These are phyloP conservation scores for Nannochloris sp. DNA, from an alignment of 139 green algal species.

Conservation along the genomic window DNA sequence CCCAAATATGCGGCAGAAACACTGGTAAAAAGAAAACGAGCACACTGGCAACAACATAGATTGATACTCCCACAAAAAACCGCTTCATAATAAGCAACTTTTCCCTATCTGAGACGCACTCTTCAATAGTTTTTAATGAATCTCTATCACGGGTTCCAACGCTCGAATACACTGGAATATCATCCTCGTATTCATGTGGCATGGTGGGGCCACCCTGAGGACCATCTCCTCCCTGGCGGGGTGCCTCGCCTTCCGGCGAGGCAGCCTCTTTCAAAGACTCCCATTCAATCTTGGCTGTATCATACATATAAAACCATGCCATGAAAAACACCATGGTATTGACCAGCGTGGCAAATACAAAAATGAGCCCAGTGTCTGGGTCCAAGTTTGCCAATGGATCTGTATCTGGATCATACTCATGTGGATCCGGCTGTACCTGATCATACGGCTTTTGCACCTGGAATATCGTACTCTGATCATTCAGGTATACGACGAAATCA, in stretches of 20 bases:
- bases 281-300: slow-evolving; percentile 22
- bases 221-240: neutral
- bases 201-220: too few species aligned
- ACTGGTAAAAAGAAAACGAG: slow-evolving; percentile 31
- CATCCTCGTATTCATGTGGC: neutral
- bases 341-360: neutral
- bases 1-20: slow-evolving; percentile 27
- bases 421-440: neutral
- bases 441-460: slow-evolving; percentile 8
- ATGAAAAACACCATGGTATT: slow-evolving; percentile 6
- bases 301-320: slow-evolving; percentile 39
- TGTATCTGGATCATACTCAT: slow-evolving; percentile 4
- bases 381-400: slow-evolving; percentile 8
- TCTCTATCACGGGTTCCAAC: slow-evolving; percentile 24
- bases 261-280: slow-evolving; percentile 12
- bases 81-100: slow-evolving; percentile 38
- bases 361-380: neutral
- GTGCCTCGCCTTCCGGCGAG: neutral
- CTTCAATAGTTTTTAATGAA: slow-evolving; percentile 37
- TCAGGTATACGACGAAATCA: slow-evolving; percentile 23
- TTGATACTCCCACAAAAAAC: slow-evolving; percentile 41
- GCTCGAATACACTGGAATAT: slow-evolving; percentile 4
- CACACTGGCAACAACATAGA: slow-evolving; percentile 28
- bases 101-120: slow-evolving; percentile 25
- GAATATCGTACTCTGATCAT: slow-evolving; percentile 10